Percentiles rank a stretch among this genome's conserved stretches.
These are phyloP conservation scores for Alnus rubra DNA, from an alignment of 306 rosid genomes.

Conservation along the genomic window DNA sequence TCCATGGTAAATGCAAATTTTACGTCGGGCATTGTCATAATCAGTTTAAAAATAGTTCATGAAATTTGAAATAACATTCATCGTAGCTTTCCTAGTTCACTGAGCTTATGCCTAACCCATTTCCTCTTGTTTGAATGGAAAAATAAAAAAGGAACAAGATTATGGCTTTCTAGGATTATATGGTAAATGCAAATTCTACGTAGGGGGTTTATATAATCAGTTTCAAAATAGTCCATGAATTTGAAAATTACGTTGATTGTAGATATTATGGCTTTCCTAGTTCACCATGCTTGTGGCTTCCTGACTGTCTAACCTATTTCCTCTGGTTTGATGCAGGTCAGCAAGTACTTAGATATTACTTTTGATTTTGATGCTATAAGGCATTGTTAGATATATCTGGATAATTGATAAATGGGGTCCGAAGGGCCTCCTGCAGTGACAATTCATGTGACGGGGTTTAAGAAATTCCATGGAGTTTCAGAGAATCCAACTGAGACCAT, in stretches of 20 bases:
- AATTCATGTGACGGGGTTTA: constrained; percentile 87
- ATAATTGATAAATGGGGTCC: constrained; percentile 73
- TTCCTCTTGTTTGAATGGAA: too few relatives aligned
- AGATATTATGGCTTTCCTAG: constrained; percentile 2
- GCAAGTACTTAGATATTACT: constrained; percentile 44
- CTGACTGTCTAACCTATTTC: constrained; percentile 12
- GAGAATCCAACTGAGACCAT: constrained; percentile 90
- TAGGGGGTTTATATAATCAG: constrained; percentile 8
- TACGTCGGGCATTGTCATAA: background rate
- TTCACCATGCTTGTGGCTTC: constrained; percentile 2
- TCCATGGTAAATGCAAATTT: background rate
- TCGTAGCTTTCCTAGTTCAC: background rate
- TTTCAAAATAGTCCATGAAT: constrained; percentile 1
- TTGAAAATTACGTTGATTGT: background rate
- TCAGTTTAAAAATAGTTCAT: constrained; percentile 9
- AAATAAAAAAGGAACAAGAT: background rate
- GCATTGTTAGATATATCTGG: constrained; percentile 27
- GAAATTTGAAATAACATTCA: background rate
- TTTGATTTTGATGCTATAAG: constrained; percentile 36
- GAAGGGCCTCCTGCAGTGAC: constrained; percentile 81
- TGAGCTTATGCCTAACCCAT: too few relatives aligned
- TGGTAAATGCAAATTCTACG: background rate
- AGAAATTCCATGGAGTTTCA: constrained; percentile 96
- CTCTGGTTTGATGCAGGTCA: constrained; percentile 31
- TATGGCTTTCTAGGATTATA: background rate